Conservation (phyloP, 495 filamentous ascomycete species). For the Aspergillus hancockii region DNA sequence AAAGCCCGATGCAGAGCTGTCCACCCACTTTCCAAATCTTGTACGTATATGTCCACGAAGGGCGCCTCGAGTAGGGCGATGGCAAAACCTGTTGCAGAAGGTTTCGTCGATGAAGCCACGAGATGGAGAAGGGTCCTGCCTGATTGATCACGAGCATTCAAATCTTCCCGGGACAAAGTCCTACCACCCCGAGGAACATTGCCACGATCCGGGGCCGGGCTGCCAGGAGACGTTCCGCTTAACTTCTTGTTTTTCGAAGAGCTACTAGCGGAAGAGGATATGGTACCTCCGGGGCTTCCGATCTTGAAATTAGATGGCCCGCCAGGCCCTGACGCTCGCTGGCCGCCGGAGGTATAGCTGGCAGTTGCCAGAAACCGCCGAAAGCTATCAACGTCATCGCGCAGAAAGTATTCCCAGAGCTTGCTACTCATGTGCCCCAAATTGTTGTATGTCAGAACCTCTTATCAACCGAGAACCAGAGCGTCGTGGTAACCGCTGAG, state of each 20-base stretch:
- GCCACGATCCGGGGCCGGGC: conserved; percentile 28
- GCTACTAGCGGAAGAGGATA: conserved; percentile 50
- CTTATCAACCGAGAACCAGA: conserved; percentile 65
- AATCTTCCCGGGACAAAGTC: conserved; percentile 63
- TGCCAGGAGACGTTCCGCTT: conserved; percentile 31
- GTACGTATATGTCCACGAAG: conserved; percentile 78
- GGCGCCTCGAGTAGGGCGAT: conserved; percentile 76
- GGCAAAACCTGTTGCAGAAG: conserved; percentile 70
- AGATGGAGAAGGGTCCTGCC: conserved; percentile 86
- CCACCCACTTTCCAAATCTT: conserved; percentile 94
- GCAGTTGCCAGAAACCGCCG: conserved; percentile 74
- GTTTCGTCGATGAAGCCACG: conserved; percentile 71
- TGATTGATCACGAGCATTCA: conserved; percentile 77
- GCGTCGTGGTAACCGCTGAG: conserved; percentile 80
- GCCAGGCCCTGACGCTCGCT: conserved; percentile 33
- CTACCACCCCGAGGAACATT: conserved; percentile 18
- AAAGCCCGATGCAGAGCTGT: conserved; percentile 90
- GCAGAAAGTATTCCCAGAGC: conserved; percentile 93
- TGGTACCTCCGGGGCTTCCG: conserved; percentile 50
- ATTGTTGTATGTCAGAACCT: conserved; percentile 45
- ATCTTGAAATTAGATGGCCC: conserved; percentile 36
- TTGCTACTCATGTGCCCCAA: conserved; percentile 86
- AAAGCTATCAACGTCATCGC: conserved; percentile 94
- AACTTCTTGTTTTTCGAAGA: conserved; percentile 42
- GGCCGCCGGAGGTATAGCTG: conserved; percentile 48